Evolutionary conservation across 2,329 filamentous ascomycete genomes (phyloP).

Genomic region (Blumeria graminis): DNA sequence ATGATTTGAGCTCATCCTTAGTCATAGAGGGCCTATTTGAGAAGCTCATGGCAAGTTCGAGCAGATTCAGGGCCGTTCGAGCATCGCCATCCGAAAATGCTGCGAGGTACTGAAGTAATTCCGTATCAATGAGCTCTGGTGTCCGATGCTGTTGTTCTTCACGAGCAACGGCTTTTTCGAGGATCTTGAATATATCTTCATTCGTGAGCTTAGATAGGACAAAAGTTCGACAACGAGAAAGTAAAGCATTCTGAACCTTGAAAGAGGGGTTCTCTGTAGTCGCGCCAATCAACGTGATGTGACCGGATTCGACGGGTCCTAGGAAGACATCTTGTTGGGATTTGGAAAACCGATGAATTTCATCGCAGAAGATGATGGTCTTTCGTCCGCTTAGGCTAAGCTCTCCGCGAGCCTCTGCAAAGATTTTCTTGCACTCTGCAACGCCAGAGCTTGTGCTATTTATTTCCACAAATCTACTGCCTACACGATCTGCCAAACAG

Average conservation of each 20-base stretch:
- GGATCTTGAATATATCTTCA: conserved; percentile 47
- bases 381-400: conserved; percentile 58
- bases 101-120: conserved; percentile 59
- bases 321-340: conserved; percentile 88
- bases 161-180: conserved; percentile 46
- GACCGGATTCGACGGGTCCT: conserved; percentile 72
- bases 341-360: conserved; percentile 37
- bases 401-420: conserved; percentile 63
- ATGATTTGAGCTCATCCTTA: conserved; percentile 51
- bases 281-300: conserved; percentile 76
- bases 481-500: conserved; percentile 63
- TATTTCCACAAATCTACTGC: conserved; percentile 78
- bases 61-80: conserved; percentile 70
- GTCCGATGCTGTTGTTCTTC: conserved; percentile 22
- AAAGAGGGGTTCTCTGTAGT: conserved; percentile 96
- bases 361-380: conserved; percentile 94
- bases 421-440: conserved; percentile 77
- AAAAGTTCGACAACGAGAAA: conserved; percentile 79
- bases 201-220: conserved; percentile 53
- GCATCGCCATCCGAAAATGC: conserved; percentile 82
- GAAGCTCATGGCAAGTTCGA: conserved; percentile 70
- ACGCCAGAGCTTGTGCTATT: conserved; percentile 81
- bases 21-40: conserved; percentile 40
- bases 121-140: conserved; percentile 43
- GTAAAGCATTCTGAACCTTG: conserved; percentile 65